Base-by-base conservation (phyloP, 75 land plant genomes). In the Isoetes taiwanensis region DNA sequence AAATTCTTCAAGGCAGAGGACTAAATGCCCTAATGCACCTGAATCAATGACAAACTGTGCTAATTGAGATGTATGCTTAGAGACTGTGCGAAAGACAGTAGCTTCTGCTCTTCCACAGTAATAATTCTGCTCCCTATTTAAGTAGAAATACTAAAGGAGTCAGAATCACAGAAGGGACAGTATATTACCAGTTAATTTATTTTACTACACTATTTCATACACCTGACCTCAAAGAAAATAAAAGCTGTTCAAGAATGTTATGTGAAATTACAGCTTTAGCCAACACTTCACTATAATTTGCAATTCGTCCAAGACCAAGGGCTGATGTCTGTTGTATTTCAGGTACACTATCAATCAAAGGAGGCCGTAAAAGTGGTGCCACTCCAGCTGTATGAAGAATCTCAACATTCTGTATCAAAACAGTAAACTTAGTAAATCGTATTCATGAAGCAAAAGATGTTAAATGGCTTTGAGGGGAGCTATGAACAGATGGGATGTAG, bases 311-410 rank as follows among this genome's bases (percentile, higher is more conserved):
- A 19, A 46, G 25, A 19, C 50, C 50, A 5, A 46, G 50, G 12
- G 50, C 50, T 8, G 50, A 46, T 5, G 50, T 46, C 23, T 46
- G 50, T 23, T 46, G 50, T 5, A 46, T 46, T 16, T 16, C 23
- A 23, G 50, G 50, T 6, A 46, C 23, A 23, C 12, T 19, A 46
- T 46, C 50, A n/a, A 46, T 46, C 50, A 46, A 46, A 19, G 25
- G 25, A 4, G 50, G 50, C 12, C 50, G 50, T n/a, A 46, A n/a
- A 19, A 46, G 25, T n/a, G 16, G 21, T 23, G 25, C 4, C 12
- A 46, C 50, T n/a, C 50, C 50, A 46, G 50, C 50, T 4, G 50
- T 46, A 23, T 46, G 50, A 8, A 46, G 50, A 46, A 46, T 6
- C 50, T 46, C 50, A 19, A 46, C 50, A 46, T 46, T 46, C 50